A percentile compares a stretch with the other conserved stretches of the same genome.
Conservation (phyloP, 2,329 filamentous ascomycete species). For the Cladosporium sp. region DNA sequence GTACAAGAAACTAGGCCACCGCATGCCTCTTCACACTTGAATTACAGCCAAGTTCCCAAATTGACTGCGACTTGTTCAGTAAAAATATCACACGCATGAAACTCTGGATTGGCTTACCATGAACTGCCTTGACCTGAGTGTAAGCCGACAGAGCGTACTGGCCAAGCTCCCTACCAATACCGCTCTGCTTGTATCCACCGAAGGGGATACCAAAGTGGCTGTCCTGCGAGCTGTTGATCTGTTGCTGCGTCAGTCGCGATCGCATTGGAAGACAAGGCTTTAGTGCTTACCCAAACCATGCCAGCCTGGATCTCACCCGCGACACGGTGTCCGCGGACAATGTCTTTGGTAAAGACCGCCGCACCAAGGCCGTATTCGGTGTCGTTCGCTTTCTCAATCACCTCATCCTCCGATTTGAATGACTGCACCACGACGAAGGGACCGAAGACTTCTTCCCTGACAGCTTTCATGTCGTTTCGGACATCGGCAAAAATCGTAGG, state of each 20-base stretch:
- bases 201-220: slow-evolving; percentile 48
- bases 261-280: slow-evolving; percentile 53
- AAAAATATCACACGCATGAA: slow-evolving; percentile 52
- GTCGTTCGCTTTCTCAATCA: slow-evolving; percentile 43
- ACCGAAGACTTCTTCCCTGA: slow-evolving; percentile 60
- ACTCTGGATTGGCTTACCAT: slow-evolving; percentile 52
- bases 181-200: slow-evolving; percentile 56
- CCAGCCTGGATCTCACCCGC: slow-evolving; percentile 39
- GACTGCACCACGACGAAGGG: slow-evolving; percentile 56
- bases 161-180: slow-evolving; percentile 46
- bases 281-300: slow-evolving; percentile 43
- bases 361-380: slow-evolving; percentile 39
- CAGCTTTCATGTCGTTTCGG: slow-evolving; percentile 52
- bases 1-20: too few relatives aligned
- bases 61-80: slow-evolving; percentile 36
- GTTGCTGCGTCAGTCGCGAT: background rate
- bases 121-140: slow-evolving; percentile 23
- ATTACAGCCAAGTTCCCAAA: slow-evolving; percentile 40
- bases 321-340: slow-evolving; percentile 39
- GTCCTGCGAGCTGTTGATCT: slow-evolving; percentile 37
- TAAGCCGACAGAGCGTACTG: slow-evolving; percentile 17
- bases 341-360: slow-evolving; percentile 38
- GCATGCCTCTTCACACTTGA: too few relatives aligned
- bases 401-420: slow-evolving; percentile 39
- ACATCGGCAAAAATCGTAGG: slow-evolving; percentile 57